phyloP scores from a whole-genome alignment of 768 basidiomycete species.

The Russula ochroleuca region DNA sequence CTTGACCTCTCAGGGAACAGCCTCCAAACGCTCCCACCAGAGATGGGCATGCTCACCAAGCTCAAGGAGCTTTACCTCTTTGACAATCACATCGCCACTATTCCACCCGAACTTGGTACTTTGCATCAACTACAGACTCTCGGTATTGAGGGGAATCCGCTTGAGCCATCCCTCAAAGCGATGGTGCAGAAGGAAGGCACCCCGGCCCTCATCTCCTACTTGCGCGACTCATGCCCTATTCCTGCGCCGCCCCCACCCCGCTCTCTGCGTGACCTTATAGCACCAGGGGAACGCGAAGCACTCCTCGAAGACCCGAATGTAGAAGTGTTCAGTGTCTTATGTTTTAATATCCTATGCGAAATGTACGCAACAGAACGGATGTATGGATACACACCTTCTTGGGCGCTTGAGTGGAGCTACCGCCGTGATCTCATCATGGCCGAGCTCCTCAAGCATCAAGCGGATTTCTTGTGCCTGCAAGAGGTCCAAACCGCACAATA shows the following conservation, averaged over 20 bases:
- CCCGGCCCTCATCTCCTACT: slow-evolving; percentile 73
- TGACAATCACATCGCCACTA: slow-evolving; percentile 84
- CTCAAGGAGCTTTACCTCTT: slow-evolving; percentile 92
- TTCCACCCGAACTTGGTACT: slow-evolving; percentile 85
- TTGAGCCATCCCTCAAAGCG: slow-evolving; percentile 69
- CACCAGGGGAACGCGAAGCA: slow-evolving; percentile 54
- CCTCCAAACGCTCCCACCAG: slow-evolving; percentile 70
- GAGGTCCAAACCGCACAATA: slow-evolving; percentile 93
- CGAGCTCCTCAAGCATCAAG: slow-evolving; percentile 74
- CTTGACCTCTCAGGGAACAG: slow-evolving; percentile 91
- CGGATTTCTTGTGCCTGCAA: slow-evolving; percentile 92
- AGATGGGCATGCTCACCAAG: slow-evolving; percentile 85
- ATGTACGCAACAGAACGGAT: slow-evolving; percentile 80
- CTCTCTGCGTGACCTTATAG: slow-evolving; percentile 62
- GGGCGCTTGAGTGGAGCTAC: slow-evolving; percentile 96
- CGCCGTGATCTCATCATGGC: slow-evolving; percentile 82
- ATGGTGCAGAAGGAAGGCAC: slow-evolving; percentile 97
- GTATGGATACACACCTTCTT: slow-evolving; percentile 95
- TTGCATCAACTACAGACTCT: slow-evolving; percentile 89
- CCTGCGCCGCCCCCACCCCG: slow-evolving; percentile 79
- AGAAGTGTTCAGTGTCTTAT: slow-evolving; percentile 77
- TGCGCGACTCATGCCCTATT: slow-evolving; percentile 91
- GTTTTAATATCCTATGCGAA: slow-evolving; percentile 94
- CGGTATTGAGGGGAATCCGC: slow-evolving; percentile 95
- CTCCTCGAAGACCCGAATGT: slow-evolving; percentile 56